Evolutionary conservation across 73 alveolate species (phyloP), one percentile per base, ranked within the genome.

Genomic region (Paramecium primaurelia): DNA sequence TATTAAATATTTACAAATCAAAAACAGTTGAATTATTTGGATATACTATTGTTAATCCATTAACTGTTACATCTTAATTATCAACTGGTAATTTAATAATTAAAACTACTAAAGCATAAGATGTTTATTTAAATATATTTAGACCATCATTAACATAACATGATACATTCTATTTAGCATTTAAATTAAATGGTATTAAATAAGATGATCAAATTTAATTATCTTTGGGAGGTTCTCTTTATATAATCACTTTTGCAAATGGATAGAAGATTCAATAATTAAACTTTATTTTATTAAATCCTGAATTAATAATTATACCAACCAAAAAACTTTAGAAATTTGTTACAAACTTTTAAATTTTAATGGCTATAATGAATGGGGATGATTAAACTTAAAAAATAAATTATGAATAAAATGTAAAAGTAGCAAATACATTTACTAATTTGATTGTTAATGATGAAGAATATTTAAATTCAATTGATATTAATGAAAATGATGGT

Each of bases 1-100:
- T 75, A 37, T 32, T 32, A 11, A 75, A 75, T 18, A 36, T 75
- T 20, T 75, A 2, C 32, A 37, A 64, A 28, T 28, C 42, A 6
- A 64, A 64, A 11, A 64, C 47, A 3, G 84, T 64, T 64, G 84
- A 64, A 64, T 28, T 64, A 64, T 64, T 64, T 64, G 84, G 84
- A 28, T 64, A 64, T 32, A 3, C 20, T 8, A 64, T 64, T 6
- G 47, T n/a, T 32, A 64, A 28, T 64, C 47, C 42, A 25, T 64
- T 75, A 3, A 9, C n/a, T 5, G 88, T 45, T 16, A 54, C 69
- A 16, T 54, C 69, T n/a, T 64, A 64, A 64, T 28, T 64, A 28
- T 64, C 84, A 64, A 64, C 84, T 64, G 84, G 84, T 28, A 64
- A 64, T 64, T 12, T 64, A 28, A 10, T 64, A 0, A 64, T 64